These are phyloP conservation scores for Secale cereale DNA, from an alignment of 176 grass and related monocot species.

Conservation along the genomic window DNA sequence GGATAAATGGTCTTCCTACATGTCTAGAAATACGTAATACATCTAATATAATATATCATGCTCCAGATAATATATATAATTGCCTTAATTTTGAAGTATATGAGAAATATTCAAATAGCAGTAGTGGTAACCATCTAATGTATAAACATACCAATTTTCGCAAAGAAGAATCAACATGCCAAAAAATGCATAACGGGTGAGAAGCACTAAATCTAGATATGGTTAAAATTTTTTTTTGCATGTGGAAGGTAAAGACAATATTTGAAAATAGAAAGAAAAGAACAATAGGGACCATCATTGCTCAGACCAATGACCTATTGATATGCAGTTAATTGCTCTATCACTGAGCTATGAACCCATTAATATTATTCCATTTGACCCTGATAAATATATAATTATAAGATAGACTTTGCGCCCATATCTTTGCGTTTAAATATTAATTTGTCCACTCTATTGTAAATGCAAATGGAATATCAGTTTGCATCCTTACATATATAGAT, in stretches of 20 bases:
- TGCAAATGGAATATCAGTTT: neutral
- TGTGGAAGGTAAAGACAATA: neutral
- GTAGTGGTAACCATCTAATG: neutral
- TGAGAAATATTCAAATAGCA: neutral
- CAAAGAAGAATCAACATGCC: neutral
- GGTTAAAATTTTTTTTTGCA: neutral
- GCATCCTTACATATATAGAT: neutral
- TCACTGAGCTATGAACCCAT: constrained; percentile 87
- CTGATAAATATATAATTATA: no score
- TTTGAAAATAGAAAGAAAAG: neutral
- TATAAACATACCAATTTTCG: neutral
- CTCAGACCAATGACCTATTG: constrained; percentile 97
- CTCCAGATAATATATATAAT: neutral
- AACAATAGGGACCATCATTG: constrained; percentile 62
- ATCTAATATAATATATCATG: neutral
- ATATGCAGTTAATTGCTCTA: constrained; percentile 95
- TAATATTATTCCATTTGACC: neutral
- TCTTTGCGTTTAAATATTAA: no score
- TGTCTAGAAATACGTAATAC: neutral
- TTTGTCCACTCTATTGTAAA: no score
- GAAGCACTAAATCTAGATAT: neutral
- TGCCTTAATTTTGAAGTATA: neutral
- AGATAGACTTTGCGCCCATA: no score
- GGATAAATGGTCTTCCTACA: neutral
- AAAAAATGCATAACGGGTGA: neutral